Base-by-base conservation (phyloP, 2,329 filamentous ascomycete species). In the Penicillium capsulatum region DNA sequence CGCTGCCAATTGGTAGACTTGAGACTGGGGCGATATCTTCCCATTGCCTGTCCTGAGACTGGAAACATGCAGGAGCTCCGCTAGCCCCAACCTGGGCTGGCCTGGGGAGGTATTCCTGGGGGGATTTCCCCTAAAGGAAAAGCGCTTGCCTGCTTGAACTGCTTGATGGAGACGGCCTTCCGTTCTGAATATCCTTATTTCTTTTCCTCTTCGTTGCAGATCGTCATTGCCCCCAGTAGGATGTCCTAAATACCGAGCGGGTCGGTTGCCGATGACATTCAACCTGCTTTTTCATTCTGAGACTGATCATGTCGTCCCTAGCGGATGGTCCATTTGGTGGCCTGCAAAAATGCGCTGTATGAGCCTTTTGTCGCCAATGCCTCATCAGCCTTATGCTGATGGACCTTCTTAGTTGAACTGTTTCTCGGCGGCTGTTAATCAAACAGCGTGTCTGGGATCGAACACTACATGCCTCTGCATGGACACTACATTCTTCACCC, bases 401-500 rank as follows among this genome's bases (percentile, higher is more conserved):
- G n/a, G 4, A 11, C 10, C 16, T 29, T 4, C 8, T 3, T 7
- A 34, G 31, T 36, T 35, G 7, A 36, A 36, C 13, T 35, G 31
- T 17, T 40, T 40, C n/a, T 15, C 31, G 15, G 10, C 31, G 4
- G 38, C 32, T 4, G 13, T 29, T 3, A 35, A 36, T 14, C 32
- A 40, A 24, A 17, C 38, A 9, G 24, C 32, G 29, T 40, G 38
- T 11, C 5, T 17, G 10, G 26, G 16, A 10, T 40, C 38, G 4
- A 30, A 40, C 31, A 3, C 24, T 15, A 40, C 31, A 29, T 40
- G 38, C 10, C 31, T 40, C 5, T 40, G 38, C 17, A 19, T 35
- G 13, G 38, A 40, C 27, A 16, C n/a, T 16, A 30, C 38, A 2
- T 40, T 40, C 32, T 30, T 40, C 31, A 40, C 31, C n/a, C 16